Percentiles rank a stretch among this genome's conserved stretches.
phyloP scores from a whole-genome alignment of 2,329 filamentous ascomycete genomes.

The Epichloe brachyelytri region DNA sequence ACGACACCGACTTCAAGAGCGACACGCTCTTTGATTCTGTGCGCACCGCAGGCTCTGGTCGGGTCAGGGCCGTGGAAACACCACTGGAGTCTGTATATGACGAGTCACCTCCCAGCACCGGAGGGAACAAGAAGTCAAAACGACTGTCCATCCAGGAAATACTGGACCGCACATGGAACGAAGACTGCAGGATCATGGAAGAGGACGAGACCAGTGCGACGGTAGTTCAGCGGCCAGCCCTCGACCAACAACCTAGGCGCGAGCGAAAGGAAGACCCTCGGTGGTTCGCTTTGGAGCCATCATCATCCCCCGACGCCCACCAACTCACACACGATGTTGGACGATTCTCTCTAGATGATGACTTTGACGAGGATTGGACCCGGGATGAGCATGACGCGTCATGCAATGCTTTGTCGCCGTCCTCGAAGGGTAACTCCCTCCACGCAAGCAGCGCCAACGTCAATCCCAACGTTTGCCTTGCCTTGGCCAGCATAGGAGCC shows the following conservation, averaged over 20 bases:
- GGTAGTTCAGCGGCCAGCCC: constrained; percentile 18
- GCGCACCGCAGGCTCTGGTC: constrained; percentile 56
- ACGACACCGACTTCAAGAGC: constrained; percentile 67
- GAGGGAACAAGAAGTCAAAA: constrained; percentile 38
- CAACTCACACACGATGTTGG: constrained; percentile 25
- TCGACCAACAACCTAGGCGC: constrained; percentile 4
- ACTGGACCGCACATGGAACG: constrained; percentile 40
- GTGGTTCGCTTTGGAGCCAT: neutral
- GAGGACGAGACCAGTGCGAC: constrained; percentile 46
- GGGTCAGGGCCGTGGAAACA: constrained; percentile 52
- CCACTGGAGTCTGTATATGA: constrained; percentile 72
- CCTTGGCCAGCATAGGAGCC: constrained; percentile 39
- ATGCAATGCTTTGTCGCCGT: constrained; percentile 45
- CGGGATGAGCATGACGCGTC: constrained; percentile 37
- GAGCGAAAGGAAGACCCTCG: constrained; percentile 2
- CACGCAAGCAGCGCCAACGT: constrained; percentile 35
- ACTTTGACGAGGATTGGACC: constrained; percentile 52
- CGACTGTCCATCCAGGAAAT: constrained; percentile 48
- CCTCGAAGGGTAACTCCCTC: constrained; percentile 35
- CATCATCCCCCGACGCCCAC: constrained; percentile 4
- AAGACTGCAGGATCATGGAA: constrained; percentile 44
- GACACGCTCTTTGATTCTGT: constrained; percentile 68
- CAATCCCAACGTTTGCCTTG: constrained; percentile 40
- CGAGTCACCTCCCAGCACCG: constrained; percentile 54
- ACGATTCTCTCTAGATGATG: constrained; percentile 45